phyloP scores from a whole-genome alignment of 345 rosid species.

The Euclidium syriacum region DNA sequence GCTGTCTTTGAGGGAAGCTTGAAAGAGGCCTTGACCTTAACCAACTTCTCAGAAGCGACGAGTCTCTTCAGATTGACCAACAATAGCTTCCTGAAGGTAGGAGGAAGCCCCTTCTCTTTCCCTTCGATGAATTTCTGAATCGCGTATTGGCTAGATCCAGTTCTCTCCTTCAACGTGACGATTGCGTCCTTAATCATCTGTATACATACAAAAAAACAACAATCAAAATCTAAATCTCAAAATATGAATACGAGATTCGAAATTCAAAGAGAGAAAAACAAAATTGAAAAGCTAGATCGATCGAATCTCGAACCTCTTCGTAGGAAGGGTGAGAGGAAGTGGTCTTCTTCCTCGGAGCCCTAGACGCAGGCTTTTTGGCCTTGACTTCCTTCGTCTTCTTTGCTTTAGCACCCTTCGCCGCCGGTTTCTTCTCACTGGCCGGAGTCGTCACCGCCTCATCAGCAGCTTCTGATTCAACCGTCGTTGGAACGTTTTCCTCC shows the following conservation, averaged over 20 bases:
- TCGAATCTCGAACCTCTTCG: constrained; percentile 47
- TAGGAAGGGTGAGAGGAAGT: constrained; percentile 58
- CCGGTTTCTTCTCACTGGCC: constrained; percentile 36
- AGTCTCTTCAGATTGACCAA: constrained; percentile 63
- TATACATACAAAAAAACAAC: neutral
- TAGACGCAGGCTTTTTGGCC: constrained; percentile 30
- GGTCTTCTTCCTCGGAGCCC: constrained; percentile 39
- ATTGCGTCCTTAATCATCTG: constrained; percentile 84
- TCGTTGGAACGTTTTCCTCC: constrained; percentile 17
- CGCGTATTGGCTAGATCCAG: constrained; percentile 87
- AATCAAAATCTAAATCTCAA: neutral
- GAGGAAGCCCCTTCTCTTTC: constrained; percentile 63
- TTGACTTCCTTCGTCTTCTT: constrained; percentile 54
- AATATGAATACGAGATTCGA: neutral
- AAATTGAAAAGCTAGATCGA: neutral
- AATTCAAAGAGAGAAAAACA: neutral
- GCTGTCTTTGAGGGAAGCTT: constrained; percentile 50
- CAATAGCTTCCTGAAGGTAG: constrained; percentile 60
- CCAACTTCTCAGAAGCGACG: constrained; percentile 54
- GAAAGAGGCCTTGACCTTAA: constrained; percentile 69
- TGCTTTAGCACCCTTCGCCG: constrained; percentile 30
- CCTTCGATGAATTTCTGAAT: constrained; percentile 76
- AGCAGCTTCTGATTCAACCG: constrained; percentile 43
- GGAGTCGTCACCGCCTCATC: constrained; percentile 21
- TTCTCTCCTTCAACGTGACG: constrained; percentile 64